Conservation (phyloP, 140 eudicot species). For the Senecio squalidus region DNA sequence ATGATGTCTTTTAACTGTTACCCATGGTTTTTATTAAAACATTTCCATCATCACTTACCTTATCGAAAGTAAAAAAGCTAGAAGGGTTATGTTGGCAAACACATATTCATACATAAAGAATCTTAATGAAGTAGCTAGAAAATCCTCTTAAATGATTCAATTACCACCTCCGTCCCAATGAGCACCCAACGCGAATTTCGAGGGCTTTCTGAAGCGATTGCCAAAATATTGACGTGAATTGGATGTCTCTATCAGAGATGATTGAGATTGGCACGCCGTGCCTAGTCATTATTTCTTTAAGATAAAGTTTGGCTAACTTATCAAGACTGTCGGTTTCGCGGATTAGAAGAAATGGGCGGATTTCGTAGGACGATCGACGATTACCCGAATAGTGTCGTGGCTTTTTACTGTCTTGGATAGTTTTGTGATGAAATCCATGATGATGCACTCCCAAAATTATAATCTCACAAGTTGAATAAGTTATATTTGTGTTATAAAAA, state of each 20-base stretch:
- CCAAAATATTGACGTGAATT: too few relatives aligned
- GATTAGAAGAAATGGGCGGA: too few relatives aligned
- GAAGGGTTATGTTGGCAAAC: conserved; percentile 17
- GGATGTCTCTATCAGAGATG: too few relatives aligned
- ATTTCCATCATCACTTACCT: conserved; percentile 22
- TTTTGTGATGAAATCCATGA: too few relatives aligned
- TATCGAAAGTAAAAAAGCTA: conserved; percentile 18
- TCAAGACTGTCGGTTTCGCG: too few relatives aligned
- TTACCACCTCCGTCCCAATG: conserved; percentile 15
- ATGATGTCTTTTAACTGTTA: conserved; percentile 28
- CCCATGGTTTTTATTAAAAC: conserved; percentile 21
- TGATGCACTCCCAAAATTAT: neutral
- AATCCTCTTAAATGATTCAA: conserved; percentile 28
- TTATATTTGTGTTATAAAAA: conserved; percentile 6
- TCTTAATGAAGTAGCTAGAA: conserved; percentile 33
- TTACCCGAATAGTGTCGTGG: too few relatives aligned
- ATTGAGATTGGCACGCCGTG: too few relatives aligned
- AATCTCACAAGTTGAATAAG: neutral
- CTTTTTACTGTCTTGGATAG: too few relatives aligned
- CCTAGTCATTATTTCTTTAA: too few relatives aligned
- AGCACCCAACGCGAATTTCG: conserved; percentile 7
- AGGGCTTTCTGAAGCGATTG: too few relatives aligned
- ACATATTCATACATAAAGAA: conserved; percentile 31
- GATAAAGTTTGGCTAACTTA: too few relatives aligned
- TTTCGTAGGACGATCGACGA: too few relatives aligned